phyloP scores from a whole-genome alignment of 2,329 filamentous ascomycete genomes.

The Cladophialophora immunda region DNA sequence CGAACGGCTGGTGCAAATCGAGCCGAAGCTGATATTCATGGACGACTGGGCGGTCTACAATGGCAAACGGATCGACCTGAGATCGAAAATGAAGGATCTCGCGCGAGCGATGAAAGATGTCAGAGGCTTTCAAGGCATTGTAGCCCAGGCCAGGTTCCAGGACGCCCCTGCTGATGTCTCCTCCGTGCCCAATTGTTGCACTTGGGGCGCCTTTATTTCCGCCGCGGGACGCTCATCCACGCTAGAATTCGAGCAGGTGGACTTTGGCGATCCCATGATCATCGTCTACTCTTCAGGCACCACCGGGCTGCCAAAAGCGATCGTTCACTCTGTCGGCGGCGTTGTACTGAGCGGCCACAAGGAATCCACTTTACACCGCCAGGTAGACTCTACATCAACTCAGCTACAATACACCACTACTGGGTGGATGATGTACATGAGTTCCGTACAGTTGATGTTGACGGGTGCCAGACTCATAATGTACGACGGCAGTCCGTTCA shows the following conservation, averaged over 20 bases:
- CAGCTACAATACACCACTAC: slow-evolving; percentile 72
- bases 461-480: slow-evolving; percentile 70
- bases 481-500: slow-evolving; percentile 86
- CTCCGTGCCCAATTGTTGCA: slow-evolving; percentile 56
- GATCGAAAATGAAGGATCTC: slow-evolving; percentile 75
- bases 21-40: slow-evolving; percentile 80
- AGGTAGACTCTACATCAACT: slow-evolving; percentile 54
- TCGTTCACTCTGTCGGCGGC: slow-evolving; percentile 72
- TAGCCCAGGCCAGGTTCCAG: slow-evolving; percentile 72
- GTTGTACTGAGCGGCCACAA: slow-evolving; percentile 57
- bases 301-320: slow-evolving; percentile 84
- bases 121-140: slow-evolving; percentile 67
- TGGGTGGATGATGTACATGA: slow-evolving; percentile 85
- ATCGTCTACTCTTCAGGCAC: slow-evolving; percentile 83
- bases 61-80: slow-evolving; percentile 75
- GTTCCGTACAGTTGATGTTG: slow-evolving; percentile 66
- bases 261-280: slow-evolving; percentile 77
- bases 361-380: slow-evolving; percentile 66
- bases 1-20: slow-evolving; percentile 76
- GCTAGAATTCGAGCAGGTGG: slow-evolving; percentile 53
- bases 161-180: slow-evolving; percentile 65
- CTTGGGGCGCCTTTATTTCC: slow-evolving; percentile 53
- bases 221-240: slow-evolving; percentile 40
- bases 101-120: slow-evolving; percentile 69
- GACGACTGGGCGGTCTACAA: slow-evolving; percentile 84